A percentile compares a stretch with the other conserved stretches of the same genome.
phyloP scores from a whole-genome alignment of 2,329 filamentous ascomycete genomes.

The Fragosphaeria purpurea region DNA sequence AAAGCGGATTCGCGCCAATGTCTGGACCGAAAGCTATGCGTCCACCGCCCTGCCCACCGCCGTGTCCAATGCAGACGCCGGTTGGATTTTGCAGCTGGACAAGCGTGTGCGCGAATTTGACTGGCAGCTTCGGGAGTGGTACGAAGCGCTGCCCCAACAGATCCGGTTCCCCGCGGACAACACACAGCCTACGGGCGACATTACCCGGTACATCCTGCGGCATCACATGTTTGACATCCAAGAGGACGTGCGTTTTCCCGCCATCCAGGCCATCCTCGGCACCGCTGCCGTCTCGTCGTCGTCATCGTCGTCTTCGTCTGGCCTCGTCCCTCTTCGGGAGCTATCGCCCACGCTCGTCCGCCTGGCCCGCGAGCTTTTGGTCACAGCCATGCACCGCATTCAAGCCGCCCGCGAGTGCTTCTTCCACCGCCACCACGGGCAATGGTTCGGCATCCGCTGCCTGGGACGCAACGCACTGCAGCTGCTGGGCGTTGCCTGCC shows the following conservation, averaged over 20 bases:
- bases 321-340: too few relatives aligned
- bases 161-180: constrained; percentile 4
- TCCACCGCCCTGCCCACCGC: too few relatives aligned
- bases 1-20: neutral
- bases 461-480: constrained; percentile 5
- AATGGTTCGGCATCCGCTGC: constrained; percentile 7
- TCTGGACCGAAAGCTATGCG: too few relatives aligned
- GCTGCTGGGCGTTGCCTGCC: neutral
- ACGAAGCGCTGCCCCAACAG: neutral
- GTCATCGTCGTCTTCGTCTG: neutral
- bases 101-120: neutral
- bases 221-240: constrained; percentile 6
- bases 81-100: too few relatives aligned
- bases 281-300: neutral
- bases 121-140: constrained; percentile 4
- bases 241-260: constrained; percentile 4
- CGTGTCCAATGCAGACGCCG: too few relatives aligned
- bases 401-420: constrained; percentile 4
- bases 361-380: constrained; percentile 1
- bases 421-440: constrained; percentile 9
- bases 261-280: neutral
- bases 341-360: neutral
- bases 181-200: neutral
- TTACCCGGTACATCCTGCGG: constrained; percentile 5
- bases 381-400: constrained; percentile 6